phyloP scores from a whole-genome alignment of 345 rosid species.

The Streptanthus diversifolius region DNA sequence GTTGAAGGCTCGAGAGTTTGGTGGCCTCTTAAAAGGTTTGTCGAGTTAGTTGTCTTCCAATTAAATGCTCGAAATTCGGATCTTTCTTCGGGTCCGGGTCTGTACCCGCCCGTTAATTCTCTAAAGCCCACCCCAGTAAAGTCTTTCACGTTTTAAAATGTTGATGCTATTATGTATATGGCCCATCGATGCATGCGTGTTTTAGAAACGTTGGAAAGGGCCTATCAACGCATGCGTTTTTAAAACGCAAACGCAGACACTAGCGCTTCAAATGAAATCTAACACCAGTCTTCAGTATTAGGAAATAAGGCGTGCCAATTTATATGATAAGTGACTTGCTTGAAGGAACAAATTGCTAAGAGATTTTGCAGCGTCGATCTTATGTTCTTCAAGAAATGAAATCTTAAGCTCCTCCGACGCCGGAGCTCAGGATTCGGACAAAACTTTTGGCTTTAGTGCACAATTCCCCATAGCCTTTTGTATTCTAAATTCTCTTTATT shows the following conservation, averaged over 20 bases:
- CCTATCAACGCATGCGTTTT: background rate
- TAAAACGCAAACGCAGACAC: background rate
- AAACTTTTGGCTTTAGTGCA: conserved; percentile 25
- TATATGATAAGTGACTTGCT: background rate
- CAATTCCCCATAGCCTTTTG: conserved; percentile 29
- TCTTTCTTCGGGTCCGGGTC: background rate
- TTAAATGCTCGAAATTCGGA: background rate
- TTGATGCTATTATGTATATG: background rate
- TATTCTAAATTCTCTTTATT: background rate
- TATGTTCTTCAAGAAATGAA: conserved; percentile 26
- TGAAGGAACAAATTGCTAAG: conserved; percentile 31
- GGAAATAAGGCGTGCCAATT: background rate
- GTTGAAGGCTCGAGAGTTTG: conserved; percentile 11
- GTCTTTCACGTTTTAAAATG: background rate
- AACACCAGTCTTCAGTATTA: background rate
- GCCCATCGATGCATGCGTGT: background rate
- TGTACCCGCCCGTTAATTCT: background rate
- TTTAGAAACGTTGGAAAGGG: background rate
- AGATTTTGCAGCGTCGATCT: conserved; percentile 19
- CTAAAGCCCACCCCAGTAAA: background rate
- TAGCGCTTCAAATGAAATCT: background rate
- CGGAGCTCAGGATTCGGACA: conserved; percentile 24
- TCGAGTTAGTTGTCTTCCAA: background rate
- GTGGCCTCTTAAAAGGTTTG: conserved; percentile 3
- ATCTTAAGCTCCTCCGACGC: conserved; percentile 22